phyloP scores from a whole-genome alignment of 2,329 filamentous ascomycete species.

The Colletotrichum endophyticum region DNA sequence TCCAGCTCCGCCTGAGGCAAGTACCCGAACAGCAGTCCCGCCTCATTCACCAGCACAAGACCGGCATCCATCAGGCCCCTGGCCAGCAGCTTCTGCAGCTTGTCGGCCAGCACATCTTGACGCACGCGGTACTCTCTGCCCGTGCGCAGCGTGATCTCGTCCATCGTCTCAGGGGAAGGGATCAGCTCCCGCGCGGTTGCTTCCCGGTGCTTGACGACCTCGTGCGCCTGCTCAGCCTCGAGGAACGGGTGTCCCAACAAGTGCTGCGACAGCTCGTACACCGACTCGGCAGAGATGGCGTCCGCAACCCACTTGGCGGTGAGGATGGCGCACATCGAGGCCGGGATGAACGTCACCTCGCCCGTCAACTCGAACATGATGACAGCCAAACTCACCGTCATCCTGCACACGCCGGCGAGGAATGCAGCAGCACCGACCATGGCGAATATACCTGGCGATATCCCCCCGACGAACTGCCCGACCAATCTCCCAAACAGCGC shows the following conservation, averaged over 20 bases:
- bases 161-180: constrained; percentile 59
- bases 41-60: constrained; percentile 56
- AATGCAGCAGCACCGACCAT: constrained; percentile 66
- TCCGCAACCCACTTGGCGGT: constrained; percentile 65
- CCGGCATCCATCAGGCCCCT: constrained; percentile 63
- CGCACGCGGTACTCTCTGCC: constrained; percentile 45
- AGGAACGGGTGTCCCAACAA: constrained; percentile 64
- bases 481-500: constrained; percentile 62
- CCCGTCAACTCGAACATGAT: constrained; percentile 68
- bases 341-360: constrained; percentile 60
- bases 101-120: constrained; percentile 40
- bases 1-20: constrained; percentile 58
- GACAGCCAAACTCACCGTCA: constrained; percentile 63
- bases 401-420: constrained; percentile 61
- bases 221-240: constrained; percentile 51
- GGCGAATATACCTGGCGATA: constrained; percentile 64
- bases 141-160: constrained; percentile 57
- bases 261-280: constrained; percentile 65
- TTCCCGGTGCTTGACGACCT: background rate
- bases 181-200: constrained; percentile 49
- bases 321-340: constrained; percentile 64
- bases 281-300: constrained; percentile 53
- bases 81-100: constrained; percentile 49
- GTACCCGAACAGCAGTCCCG: constrained; percentile 57
- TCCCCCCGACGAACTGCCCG: constrained; percentile 39